Conservation (phyloP, 2,329 filamentous ascomycete species). For the Rutstroemia sydowiana region DNA sequence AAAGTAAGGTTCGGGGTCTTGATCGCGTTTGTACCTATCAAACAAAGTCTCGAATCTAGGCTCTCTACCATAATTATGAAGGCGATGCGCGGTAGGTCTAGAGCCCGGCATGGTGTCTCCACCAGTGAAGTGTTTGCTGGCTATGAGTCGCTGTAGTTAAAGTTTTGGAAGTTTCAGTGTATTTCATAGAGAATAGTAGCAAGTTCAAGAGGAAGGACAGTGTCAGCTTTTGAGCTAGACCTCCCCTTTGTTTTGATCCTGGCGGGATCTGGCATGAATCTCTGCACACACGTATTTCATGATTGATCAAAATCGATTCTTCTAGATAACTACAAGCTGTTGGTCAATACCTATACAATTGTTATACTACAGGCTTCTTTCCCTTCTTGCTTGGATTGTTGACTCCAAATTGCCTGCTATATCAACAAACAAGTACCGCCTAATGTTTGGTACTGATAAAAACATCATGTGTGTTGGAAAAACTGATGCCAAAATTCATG, state of each 20-base stretch:
- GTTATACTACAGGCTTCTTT: no score
- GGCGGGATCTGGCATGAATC: neutral
- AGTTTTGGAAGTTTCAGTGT: neutral
- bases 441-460: no score
- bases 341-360: neutral
- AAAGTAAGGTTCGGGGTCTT: constrained; percentile 9
- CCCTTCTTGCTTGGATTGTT: no score
- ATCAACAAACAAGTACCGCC: no score
- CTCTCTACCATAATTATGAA: neutral
- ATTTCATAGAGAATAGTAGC: no score
- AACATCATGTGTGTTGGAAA: no score
- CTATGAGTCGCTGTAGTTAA: neutral
- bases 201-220: neutral
- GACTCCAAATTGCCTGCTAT: no score
- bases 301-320: neutral
- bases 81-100: neutral
- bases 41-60: neutral
- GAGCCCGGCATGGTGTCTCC: neutral
- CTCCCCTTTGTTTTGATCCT: neutral
- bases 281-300: neutral
- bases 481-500: neutral
- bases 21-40: neutral
- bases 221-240: neutral
- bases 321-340: neutral
- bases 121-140: neutral